Percentiles rank a stretch among this genome's conserved stretches.
Evolutionary conservation across 2,329 filamentous ascomycete species (phyloP).

Genomic region (Claviceps sp.): DNA sequence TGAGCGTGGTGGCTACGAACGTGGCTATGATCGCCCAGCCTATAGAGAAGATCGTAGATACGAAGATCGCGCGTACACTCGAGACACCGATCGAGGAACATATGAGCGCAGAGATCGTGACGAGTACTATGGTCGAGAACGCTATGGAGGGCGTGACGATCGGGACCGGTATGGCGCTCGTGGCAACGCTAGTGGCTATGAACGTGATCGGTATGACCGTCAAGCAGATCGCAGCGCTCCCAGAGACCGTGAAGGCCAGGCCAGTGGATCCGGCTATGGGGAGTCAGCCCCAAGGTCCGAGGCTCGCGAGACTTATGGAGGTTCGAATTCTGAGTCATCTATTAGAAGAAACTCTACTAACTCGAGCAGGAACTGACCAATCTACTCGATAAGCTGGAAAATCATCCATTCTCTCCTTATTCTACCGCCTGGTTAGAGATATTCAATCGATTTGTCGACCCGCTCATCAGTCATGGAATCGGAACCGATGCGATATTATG

Average conservation of each 20-base stretch:
- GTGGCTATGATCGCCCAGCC: slow-evolving; percentile 27
- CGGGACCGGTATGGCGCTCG: slow-evolving; percentile 28
- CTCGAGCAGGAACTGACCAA: slow-evolving; percentile 18
- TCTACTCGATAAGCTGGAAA: slow-evolving; percentile 5
- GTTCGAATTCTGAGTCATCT: slow-evolving; percentile 17
- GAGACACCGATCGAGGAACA: slow-evolving; percentile 44
- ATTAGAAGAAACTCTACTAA: slow-evolving; percentile 13
- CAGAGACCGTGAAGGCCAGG: slow-evolving; percentile 26
- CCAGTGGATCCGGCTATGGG: slow-evolving; percentile 24
- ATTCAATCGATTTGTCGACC: background rate
- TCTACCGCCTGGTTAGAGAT: background rate
- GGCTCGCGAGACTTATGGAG: slow-evolving; percentile 30
- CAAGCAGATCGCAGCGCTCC: slow-evolving; percentile 26
- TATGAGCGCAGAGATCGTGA: slow-evolving; percentile 37
- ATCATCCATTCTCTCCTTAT: background rate
- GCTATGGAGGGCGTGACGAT: slow-evolving; percentile 31
- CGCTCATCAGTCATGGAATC: background rate
- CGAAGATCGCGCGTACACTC: slow-evolving; percentile 34
- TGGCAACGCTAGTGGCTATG: slow-evolving; percentile 31
- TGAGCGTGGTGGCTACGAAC: slow-evolving; percentile 31
- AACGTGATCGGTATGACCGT: slow-evolving; percentile 36
- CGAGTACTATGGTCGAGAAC: slow-evolving; percentile 24
- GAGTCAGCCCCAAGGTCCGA: slow-evolving; percentile 30
- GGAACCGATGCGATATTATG: background rate
- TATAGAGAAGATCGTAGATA: slow-evolving; percentile 28